Evolutionary conservation across 2,329 filamentous ascomycete species (phyloP), one percentile per base, ranked within the genome.

Genomic region (Sporothrix dimorphospora): DNA sequence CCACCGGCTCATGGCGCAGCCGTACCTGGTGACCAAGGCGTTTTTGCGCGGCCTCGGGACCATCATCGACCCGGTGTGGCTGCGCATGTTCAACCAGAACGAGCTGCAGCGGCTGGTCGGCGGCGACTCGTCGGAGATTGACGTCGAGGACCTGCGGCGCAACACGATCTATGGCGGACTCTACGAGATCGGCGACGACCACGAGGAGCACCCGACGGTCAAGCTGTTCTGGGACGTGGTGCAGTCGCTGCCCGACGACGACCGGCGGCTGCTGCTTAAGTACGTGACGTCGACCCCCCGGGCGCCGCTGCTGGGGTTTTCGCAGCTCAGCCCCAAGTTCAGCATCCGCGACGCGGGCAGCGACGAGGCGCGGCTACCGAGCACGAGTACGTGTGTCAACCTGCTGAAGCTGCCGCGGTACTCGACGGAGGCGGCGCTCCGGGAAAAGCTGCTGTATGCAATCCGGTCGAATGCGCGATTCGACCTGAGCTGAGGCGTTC

Each of bases 11-110:
- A 90, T 94, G 71, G 86, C 88, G 1, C 96, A 98, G 78, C 92
- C 93, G 0, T 87, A 88, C 67, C 83, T 86, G n/a, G 94, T 98
- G 78, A 98, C 94, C 0, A 87, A 90, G 27, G 94, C 94, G 1
- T 99, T 99, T 80, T 87, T 99, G 8, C 90, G 90, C 71, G 96
- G 96, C 0, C 88, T 99, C 1, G 90, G 92, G 27, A 87, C 91
- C 75, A 97, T 99, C 78, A 96, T 99, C 75, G 91, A 94, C 72
- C 94, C 95, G 0, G 89, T 89, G 3, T 99, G 96, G 96, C 87
- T 99, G 4, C 94, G 92, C 77, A 98, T 99, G 96, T 99, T 99
- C 85, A 99, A 99, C 81, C 95, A 98, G 80, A 89, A 89, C 3
- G 96, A 99, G 80, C 87, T 99, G 4, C 96, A 98, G 82, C 96